Conservation (phyloP, 176 grass and related monocot species). For the Lolium perenne region DNA sequence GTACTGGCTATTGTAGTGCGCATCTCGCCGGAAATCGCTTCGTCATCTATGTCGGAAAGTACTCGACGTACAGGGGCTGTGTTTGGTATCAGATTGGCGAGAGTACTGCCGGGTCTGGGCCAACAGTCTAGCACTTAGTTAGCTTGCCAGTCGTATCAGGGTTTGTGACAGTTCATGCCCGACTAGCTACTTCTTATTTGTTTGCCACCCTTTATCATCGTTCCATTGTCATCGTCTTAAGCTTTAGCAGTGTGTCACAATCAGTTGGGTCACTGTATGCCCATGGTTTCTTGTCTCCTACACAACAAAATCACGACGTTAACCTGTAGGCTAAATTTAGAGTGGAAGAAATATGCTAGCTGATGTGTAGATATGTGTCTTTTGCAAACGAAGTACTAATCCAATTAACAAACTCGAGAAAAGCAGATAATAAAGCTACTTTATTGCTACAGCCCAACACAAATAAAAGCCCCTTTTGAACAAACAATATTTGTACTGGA, state of each 20-base stretch:
- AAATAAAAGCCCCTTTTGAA: neutral
- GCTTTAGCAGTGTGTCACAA: too few relatives aligned
- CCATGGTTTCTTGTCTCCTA: neutral
- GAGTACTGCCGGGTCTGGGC: too few relatives aligned
- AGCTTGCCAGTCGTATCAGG: too few relatives aligned
- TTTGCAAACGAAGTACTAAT: neutral
- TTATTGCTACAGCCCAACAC: neutral
- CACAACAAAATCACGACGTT: neutral
- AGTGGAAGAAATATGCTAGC: too few relatives aligned
- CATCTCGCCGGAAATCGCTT: too few relatives aligned
- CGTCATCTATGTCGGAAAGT: too few relatives aligned
- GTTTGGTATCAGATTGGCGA: too few relatives aligned
- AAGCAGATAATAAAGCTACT: neutral
- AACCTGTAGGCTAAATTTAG: neutral
- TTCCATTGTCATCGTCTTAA: neutral
- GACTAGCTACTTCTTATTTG: neutral
- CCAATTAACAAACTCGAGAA: neutral
- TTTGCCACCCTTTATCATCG: neutral
- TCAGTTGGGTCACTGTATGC: too few relatives aligned
- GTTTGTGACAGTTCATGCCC: too few relatives aligned
- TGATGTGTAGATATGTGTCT: neutral
- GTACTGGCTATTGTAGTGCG: too few relatives aligned
- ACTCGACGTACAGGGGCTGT: too few relatives aligned
- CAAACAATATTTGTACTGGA: neutral
- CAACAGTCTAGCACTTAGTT: too few relatives aligned